Evolutionary conservation across 495 filamentous ascomycete genomes (phyloP).

Genomic region (Penicillium daleae): DNA sequence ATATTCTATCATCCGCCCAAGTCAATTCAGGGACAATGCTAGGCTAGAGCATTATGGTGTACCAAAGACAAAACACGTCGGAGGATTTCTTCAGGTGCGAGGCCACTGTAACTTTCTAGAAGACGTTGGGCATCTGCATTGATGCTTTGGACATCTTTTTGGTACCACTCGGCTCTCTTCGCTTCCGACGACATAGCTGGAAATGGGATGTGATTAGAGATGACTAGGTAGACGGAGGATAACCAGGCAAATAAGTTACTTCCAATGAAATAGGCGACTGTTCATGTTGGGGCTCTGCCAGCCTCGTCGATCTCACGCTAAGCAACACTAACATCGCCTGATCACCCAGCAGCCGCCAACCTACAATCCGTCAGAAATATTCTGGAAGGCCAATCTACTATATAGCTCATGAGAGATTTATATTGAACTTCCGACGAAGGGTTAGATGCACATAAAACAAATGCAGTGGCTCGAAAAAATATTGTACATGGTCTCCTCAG

Average conservation of each 20-base stretch:
- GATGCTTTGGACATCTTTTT: constrained; percentile 24
- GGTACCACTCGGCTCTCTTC: constrained; percentile 20
- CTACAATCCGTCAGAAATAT: not conserved
- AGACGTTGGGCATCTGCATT: constrained; percentile 32
- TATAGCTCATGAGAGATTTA: not conserved
- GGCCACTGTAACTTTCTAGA: constrained; percentile 45
- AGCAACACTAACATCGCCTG: not conserved
- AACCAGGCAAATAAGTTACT: not conserved
- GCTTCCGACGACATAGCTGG: not conserved
- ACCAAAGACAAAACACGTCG: constrained; percentile 46
- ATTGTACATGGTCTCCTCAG: constrained; percentile 33
- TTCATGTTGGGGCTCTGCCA: not conserved
- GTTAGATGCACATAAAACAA: constrained; percentile 9
- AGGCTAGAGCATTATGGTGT: constrained; percentile 13
- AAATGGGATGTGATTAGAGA: not conserved
- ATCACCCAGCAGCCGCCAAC: not conserved
- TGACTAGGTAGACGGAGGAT: not conserved
- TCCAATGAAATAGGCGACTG: not conserved
- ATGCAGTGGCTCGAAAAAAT: constrained; percentile 29
- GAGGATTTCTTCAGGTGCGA: constrained; percentile 43
- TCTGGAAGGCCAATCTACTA: not conserved
- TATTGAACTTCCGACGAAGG: not conserved
- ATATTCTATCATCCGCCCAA: constrained; percentile 17
- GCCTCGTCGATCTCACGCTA: not conserved
- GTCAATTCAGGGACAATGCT: not conserved